Evolutionary conservation across 108 stramenopile species (phyloP).

Genomic region (Mediolabrus comicus): DNA sequence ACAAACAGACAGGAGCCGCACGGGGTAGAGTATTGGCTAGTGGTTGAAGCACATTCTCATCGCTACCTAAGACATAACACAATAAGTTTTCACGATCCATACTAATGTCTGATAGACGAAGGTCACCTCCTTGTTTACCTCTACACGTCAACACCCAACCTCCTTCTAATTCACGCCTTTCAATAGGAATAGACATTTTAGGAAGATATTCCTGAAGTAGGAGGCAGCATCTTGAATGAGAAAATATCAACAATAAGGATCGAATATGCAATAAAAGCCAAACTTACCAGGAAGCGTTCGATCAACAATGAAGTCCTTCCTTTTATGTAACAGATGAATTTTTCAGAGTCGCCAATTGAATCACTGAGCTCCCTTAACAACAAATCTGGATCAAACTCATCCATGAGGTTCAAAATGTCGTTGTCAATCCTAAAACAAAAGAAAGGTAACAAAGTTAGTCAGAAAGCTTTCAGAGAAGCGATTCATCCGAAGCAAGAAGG

Average conservation of each 20-base stretch:
- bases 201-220: constrained; percentile 72
- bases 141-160: constrained; percentile 87
- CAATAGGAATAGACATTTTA: constrained; percentile 86
- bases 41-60: constrained; percentile 65
- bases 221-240: too few relatives aligned
- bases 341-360: constrained; percentile 64
- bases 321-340: constrained; percentile 61
- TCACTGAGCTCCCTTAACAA: constrained; percentile 73
- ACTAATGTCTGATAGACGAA: constrained; percentile 74
- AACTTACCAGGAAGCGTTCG: constrained; percentile 76
- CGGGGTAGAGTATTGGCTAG: constrained; percentile 11
- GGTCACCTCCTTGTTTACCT: constrained; percentile 73
- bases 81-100: constrained; percentile 73
- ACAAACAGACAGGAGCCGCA: not conserved
- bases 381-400: constrained; percentile 74
- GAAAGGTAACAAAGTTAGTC: not conserved
- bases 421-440: constrained; percentile 66
- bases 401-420: constrained; percentile 83
- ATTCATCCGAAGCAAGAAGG: not conserved
- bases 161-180: constrained; percentile 77
- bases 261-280: not conserved
- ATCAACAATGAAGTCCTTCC: constrained; percentile 72
- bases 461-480: not conserved
- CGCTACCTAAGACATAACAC: constrained; percentile 71
- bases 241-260: not conserved